Evolutionary conservation across 306 rosid genomes (phyloP).

Genomic region (Citrullus mucosospermus): DNA sequence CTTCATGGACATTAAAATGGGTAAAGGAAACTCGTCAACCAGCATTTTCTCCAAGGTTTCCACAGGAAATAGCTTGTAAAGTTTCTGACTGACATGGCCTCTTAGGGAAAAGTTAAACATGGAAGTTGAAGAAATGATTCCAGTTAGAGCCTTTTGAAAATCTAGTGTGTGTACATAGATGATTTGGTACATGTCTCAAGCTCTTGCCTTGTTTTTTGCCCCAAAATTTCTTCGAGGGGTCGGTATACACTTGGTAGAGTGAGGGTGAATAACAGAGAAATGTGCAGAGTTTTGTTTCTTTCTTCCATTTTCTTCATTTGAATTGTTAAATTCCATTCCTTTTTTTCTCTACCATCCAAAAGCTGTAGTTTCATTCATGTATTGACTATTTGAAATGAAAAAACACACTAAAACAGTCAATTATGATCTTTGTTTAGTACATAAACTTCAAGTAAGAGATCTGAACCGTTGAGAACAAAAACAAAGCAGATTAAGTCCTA

Average conservation of each 20-base stretch:
- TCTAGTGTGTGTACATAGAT: not conserved
- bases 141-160: not conserved
- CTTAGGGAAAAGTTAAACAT: not conserved
- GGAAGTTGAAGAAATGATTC: not conserved
- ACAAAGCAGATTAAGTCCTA: not conserved
- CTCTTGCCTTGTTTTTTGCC: not conserved
- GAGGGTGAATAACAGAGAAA: not conserved
- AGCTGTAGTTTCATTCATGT: not conserved
- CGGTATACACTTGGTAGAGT: not conserved
- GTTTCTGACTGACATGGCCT: not conserved
- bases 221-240: not conserved
- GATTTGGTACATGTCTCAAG: not conserved
- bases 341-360: not conserved
- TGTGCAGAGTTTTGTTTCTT: conserved; percentile 2
- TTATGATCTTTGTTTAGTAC: not conserved
- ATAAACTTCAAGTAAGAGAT: not conserved
- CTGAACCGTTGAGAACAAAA: not conserved
- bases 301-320: not conserved
- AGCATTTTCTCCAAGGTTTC: conserved; percentile 23
- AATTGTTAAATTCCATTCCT: not conserved
- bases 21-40: conserved; percentile 15
- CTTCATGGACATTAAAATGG: conserved; percentile 51
- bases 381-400: not conserved
- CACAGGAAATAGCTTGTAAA: conserved; percentile 15
- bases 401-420: not conserved